phyloP scores from a whole-genome alignment of 495 filamentous ascomycete species.

The Aspergillus campestris region DNA sequence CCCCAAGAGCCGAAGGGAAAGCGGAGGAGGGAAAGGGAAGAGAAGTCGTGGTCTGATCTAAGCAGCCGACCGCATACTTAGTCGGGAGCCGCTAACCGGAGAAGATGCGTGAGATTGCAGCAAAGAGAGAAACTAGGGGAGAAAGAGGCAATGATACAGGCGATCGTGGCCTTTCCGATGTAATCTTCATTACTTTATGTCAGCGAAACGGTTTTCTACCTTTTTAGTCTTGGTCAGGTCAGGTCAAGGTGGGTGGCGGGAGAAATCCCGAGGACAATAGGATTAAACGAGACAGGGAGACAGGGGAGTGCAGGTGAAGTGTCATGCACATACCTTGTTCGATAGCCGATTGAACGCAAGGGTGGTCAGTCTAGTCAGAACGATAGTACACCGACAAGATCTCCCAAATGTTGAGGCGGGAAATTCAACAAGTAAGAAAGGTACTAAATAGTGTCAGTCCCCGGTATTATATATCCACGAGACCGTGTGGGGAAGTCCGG shows the following conservation, averaged over 20 bases:
- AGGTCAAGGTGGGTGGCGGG: not conserved
- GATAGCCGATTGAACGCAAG: not conserved
- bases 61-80: slow-evolving; percentile 8
- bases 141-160: slow-evolving; percentile 1
- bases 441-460: not conserved
- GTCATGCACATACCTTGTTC: not conserved
- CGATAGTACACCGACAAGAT: too few species aligned
- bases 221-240: not conserved
- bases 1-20: not conserved
- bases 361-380: too few species aligned
- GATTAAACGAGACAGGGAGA: too few species aligned
- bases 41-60: slow-evolving; percentile 22
- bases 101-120: slow-evolving; percentile 1
- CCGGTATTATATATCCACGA: slow-evolving; percentile 3
- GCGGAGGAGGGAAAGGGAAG: slow-evolving; percentile 1
- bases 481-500: slow-evolving; percentile 5
- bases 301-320: too few species aligned
- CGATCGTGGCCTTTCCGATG: slow-evolving; percentile 7
- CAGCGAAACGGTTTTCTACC: not conserved
- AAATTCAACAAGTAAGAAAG: not conserved
- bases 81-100: slow-evolving; percentile 9
- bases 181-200: too few species aligned
- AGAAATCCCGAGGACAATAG: not conserved
- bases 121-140: slow-evolving; percentile 2
- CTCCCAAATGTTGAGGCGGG: not conserved